Evolutionary conservation across 2,329 filamentous ascomycete species (phyloP).

Genomic region (Alternaria dauci): DNA sequence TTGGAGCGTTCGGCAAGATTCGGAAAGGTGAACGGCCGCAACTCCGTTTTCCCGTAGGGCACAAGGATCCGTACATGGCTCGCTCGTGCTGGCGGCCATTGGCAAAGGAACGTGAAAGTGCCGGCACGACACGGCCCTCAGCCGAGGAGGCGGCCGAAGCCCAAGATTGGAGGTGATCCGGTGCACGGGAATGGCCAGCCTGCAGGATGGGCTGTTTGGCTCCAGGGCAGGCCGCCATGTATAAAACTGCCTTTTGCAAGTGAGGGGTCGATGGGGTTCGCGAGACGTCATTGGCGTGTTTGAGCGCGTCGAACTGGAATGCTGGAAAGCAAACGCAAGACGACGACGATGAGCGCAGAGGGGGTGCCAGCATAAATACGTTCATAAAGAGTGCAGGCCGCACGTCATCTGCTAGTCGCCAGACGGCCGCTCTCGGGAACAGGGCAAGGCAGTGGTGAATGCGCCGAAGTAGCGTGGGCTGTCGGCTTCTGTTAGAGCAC

Average conservation of each 20-base stretch:
- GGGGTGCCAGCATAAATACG: not conserved
- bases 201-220: not conserved
- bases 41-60: conserved; percentile 33
- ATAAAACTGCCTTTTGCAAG: conserved; percentile 6
- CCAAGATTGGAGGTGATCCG: conserved; percentile 16
- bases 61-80: conserved; percentile 23
- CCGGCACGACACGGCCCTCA: conserved; percentile 22
- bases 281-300: conserved; percentile 30
- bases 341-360: not conserved
- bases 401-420: conserved; percentile 4
- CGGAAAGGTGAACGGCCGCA: conserved; percentile 29
- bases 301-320: conserved; percentile 17
- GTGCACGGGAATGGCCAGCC: not conserved
- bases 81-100: conserved; percentile 23
- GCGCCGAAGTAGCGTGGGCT: conserved; percentile 26
- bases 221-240: conserved; percentile 3
- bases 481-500: conserved; percentile 24
- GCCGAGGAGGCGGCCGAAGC: conserved; percentile 22
- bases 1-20: conserved; percentile 25
- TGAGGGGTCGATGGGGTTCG: conserved; percentile 21
- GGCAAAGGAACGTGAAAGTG: conserved; percentile 15
- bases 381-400: conserved; percentile 5
- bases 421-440: conserved; percentile 26
- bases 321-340: conserved; percentile 10
- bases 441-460: conserved; percentile 22